phyloP scores from a whole-genome alignment of 2,329 filamentous ascomycete species.

The Gnomoniopsis sp. region DNA sequence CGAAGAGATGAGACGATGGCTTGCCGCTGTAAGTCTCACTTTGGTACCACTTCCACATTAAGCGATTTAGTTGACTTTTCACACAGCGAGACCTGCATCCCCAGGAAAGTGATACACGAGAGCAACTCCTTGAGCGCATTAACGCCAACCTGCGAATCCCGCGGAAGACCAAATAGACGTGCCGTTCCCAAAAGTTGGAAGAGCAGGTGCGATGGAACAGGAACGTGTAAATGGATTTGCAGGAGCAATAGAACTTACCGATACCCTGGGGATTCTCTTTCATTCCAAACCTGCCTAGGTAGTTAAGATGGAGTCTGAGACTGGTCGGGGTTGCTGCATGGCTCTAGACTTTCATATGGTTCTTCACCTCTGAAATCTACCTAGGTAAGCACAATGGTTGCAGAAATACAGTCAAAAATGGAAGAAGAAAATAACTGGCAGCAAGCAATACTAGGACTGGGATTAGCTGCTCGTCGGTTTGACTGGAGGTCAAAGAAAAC shows the following conservation, averaged over 20 bases:
- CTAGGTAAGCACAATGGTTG: background rate
- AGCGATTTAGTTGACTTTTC: background rate
- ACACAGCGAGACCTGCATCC: slow-evolving; percentile 46
- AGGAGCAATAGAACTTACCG: background rate
- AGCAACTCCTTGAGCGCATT: slow-evolving; percentile 45
- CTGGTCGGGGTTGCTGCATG: background rate
- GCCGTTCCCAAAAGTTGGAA: background rate
- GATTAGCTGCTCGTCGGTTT: background rate
- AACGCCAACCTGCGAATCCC: slow-evolving; percentile 44
- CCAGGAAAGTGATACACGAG: slow-evolving; percentile 37
- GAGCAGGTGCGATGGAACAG: background rate
- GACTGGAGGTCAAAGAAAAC: background rate
- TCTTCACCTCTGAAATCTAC: background rate
- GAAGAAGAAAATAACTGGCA: background rate
- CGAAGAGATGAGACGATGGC: slow-evolving; percentile 77
- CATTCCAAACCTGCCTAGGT: background rate
- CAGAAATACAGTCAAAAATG: too few relatives aligned
- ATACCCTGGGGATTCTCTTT: background rate
- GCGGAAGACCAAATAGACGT: slow-evolving; percentile 10
- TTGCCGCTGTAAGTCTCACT: slow-evolving; percentile 64
- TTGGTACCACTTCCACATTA: background rate
- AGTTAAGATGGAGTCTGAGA: background rate
- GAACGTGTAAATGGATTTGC: background rate
- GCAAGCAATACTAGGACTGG: background rate
- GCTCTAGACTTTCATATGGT: too few relatives aligned